Percentiles rank a stretch among this genome's conserved stretches.
Evolutionary conservation across 2,329 filamentous ascomycete species (phyloP).

Genomic region (Fusarium sp.): DNA sequence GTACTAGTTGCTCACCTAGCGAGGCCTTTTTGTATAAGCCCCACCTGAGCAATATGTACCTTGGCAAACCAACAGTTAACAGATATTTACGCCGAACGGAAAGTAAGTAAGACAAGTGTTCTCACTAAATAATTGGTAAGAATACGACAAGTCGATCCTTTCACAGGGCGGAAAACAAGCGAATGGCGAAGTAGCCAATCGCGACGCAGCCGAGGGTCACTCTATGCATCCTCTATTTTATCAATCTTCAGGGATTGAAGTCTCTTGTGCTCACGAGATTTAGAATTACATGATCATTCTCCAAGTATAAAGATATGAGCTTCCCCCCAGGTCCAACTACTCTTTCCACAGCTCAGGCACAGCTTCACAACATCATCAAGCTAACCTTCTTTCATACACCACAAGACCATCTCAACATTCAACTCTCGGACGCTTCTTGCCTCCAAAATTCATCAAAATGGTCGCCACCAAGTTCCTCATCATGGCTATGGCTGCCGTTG

Average conservation of each 20-base stretch:
- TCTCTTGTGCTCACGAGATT: not conserved
- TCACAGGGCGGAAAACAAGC: not conserved
- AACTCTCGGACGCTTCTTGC: not conserved
- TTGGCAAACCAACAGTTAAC: not conserved
- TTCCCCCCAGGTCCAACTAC: too few relatives aligned
- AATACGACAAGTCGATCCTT: not conserved
- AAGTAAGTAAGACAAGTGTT: not conserved
- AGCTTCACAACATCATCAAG: not conserved
- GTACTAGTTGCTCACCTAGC: not conserved
- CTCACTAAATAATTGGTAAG: not conserved
- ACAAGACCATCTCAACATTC: too few relatives aligned
- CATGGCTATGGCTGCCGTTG: not conserved
- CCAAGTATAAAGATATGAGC: not conserved
- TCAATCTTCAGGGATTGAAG: not conserved
- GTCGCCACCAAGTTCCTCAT: not conserved
- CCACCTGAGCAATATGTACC: not conserved
- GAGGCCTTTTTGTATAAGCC: not conserved
- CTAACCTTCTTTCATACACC: not conserved
- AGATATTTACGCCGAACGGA: not conserved
- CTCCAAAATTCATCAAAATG: not conserved
- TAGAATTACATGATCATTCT: rapidly evolving
- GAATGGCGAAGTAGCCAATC: not conserved
- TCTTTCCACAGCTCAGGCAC: not conserved
- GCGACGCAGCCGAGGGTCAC: not conserved
- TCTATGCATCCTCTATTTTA: not conserved